These are phyloP conservation scores for Chalciporus pseudorubinellus DNA, from an alignment of 768 basidiomycete genomes.

Conservation along the genomic window DNA sequence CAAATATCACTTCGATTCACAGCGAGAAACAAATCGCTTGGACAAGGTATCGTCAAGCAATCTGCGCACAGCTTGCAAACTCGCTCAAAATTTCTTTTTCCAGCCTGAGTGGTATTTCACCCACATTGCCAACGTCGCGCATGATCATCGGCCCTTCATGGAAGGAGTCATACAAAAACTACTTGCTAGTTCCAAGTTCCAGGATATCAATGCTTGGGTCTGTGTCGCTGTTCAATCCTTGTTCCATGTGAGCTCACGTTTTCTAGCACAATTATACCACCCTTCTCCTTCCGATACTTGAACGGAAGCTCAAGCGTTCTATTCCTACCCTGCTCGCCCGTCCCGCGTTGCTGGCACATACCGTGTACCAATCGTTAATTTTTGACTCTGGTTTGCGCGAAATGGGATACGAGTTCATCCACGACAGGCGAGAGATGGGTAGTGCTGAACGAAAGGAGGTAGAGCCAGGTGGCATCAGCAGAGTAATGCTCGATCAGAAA, in stretches of 20 bases:
- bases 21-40: conserved; percentile 81
- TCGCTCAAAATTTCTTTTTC: not conserved
- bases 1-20: conserved; percentile 92
- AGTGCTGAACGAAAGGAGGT: conserved; percentile 19
- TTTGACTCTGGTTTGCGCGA: conserved; percentile 81
- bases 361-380: conserved; percentile 85
- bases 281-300: conserved; percentile 73
- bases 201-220: conserved; percentile 74
- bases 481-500: conserved; percentile 73
- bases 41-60: conserved; percentile 68
- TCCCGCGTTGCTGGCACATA: conserved; percentile 89
- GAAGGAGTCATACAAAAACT: conserved; percentile 70
- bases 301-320: conserved; percentile 71
- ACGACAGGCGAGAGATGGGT: conserved; percentile 15
- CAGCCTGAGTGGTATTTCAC: conserved; percentile 98
- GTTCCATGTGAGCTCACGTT: conserved; percentile 2
- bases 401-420: conserved; percentile 62
- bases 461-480: conserved; percentile 76
- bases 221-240: conserved; percentile 15
- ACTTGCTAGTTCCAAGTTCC: conserved; percentile 60
- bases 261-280: conserved; percentile 80
- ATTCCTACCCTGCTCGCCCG: conserved; percentile 71
- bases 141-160: conserved; percentile 84
- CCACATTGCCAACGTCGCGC: conserved; percentile 81
- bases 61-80: not conserved